These are phyloP conservation scores for Trichophyton mentagrophytes DNA, from an alignment of 2,329 filamentous ascomycete genomes.

Conservation along the genomic window DNA sequence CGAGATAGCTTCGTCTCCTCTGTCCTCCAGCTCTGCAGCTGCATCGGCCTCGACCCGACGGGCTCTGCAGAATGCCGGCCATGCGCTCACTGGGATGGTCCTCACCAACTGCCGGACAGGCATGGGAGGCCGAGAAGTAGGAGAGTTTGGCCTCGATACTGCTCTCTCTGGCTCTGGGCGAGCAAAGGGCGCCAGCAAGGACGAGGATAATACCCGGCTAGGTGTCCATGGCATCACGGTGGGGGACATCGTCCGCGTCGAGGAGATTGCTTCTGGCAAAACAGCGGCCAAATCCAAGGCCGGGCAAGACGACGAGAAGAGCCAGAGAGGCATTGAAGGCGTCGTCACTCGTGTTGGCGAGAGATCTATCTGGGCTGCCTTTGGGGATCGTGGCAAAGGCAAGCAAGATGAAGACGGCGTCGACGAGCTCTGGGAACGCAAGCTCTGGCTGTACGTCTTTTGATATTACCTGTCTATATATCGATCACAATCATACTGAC, in stretches of 20 bases:
- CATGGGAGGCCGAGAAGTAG: conserved; percentile 75
- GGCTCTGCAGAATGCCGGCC: conserved; percentile 31
- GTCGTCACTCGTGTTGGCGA: conserved; percentile 36
- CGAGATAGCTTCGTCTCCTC: conserved; percentile 32
- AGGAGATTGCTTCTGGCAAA: conserved; percentile 21
- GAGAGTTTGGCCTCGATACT: conserved; percentile 64
- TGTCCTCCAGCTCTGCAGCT: conserved; percentile 26
- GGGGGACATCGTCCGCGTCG: conserved; percentile 37
- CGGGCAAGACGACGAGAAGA: conserved; percentile 21
- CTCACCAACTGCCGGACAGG: conserved; percentile 71
- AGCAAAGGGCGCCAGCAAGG: conserved; percentile 12
- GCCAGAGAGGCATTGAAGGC: conserved; percentile 29
- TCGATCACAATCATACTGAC: conserved; percentile 4
- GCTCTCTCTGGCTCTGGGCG: conserved; percentile 36
- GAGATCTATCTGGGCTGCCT: conserved; percentile 33
- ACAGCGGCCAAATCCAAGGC: conserved; percentile 18
- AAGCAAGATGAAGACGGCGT: conserved; percentile 33
- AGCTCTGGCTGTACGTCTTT: conserved; percentile 49
- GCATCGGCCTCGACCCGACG: conserved; percentile 30
- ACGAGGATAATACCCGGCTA: conserved; percentile 21
- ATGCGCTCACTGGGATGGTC: conserved; percentile 41
- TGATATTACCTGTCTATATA: neutral
- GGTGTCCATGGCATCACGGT: conserved; percentile 36
- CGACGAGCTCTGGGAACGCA: conserved; percentile 41
- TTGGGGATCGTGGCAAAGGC: conserved; percentile 28